Evolutionary conservation across 2,329 filamentous ascomycete genomes (phyloP), one percentile per base, ranked within the genome.

Genomic region (Colletotrichum trifolii): DNA sequence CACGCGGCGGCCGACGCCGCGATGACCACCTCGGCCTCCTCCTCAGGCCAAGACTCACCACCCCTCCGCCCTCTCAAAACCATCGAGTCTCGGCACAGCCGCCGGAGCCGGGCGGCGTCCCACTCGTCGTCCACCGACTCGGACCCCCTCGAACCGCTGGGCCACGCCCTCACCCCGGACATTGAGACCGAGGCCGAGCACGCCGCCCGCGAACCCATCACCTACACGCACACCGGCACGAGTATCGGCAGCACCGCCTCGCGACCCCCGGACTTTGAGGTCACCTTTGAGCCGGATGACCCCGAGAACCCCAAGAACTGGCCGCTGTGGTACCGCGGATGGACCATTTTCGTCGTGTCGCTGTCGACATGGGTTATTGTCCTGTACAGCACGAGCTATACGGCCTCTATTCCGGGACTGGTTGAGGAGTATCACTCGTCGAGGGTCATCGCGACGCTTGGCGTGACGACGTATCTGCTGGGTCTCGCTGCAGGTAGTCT

Each of bases 301-400:
- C 82, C 81, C 9, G 82, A 84, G 11, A 89, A 93, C 70, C 90
- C 91, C 0, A 83, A 85, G 66, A 89, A 91, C 72, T 93, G 91
- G 91, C 76, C 86, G 0, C 71, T 89, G 47, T 82, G 78, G 72
- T 75, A 79, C 69, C 74, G 82, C 68, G 64, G 72, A 49, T 84
- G 79, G 78, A 74, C 75, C 56, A 74, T 82, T 54, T 75, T 79
- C 77, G 82, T 72, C 66, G 76, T 84, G 53, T 82, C 81, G 39
- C 82, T 78, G 61, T 78, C 79, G 6, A 80, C 80, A 1, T 83
- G 82, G 82, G 76, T 81, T 17, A 75, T 82, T n/a, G 89, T 93
- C 13, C 74, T 93, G 49, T 93, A 94, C 73, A 93, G 89, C 50
- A 96, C 93, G 0, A 89, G 87, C 55, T 96, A 96, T 74, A 93